Base-by-base conservation (phyloP, 1,139 yeast species). In the Candida neerlandica region DNA sequence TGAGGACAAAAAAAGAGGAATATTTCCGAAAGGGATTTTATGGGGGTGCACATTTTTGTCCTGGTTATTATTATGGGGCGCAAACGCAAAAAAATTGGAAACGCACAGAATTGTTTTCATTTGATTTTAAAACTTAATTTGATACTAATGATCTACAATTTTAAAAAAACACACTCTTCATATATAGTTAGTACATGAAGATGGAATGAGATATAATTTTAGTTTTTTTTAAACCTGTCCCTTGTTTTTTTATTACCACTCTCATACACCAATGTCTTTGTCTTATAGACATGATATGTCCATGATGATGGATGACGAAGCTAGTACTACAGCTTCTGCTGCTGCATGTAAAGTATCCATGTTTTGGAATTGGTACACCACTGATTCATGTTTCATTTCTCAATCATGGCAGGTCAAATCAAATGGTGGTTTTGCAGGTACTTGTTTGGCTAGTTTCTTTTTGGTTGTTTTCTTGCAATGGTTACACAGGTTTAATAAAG, bases 341-440 rank as follows among this genome's bases (percentile, higher is more conserved):
- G 27, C 27, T 32, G 41, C 44, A 12, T 70, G 75, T 57, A 70
- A 71, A 48, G 71, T 71, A 38, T 70, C 75, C 49, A 71, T 71
- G 76, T 62, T 71, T 49, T 71, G 76, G 75, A 71, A 71, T 52
- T 71, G 75, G 74, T 61, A 69, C 52, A 83, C 88, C 0, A 72
- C 84, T 32, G 84, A 84, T 57, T 65, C 85, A 1, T 85, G 90
- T 60, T 84, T 85, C 58, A 70, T 85, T 51, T 75, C 88, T n/a
- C 68, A 65, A 43, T 67, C 84, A 19, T 85, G 91, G 91, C 88
- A 83, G 53, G 81, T 82, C 37, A 72, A 65, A n/a, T 68, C 84
- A 1, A 67, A 66, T 44, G 85, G 85, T 2, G 82, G 75, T 66
- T 85, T 85, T 70, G 90, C 88, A 4, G 90, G 89, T 7, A 75